These are phyloP conservation scores for Sphagnum magellanicum DNA, from an alignment of 228 moss, liverwort and hornwort genomes.

Conservation along the genomic window DNA sequence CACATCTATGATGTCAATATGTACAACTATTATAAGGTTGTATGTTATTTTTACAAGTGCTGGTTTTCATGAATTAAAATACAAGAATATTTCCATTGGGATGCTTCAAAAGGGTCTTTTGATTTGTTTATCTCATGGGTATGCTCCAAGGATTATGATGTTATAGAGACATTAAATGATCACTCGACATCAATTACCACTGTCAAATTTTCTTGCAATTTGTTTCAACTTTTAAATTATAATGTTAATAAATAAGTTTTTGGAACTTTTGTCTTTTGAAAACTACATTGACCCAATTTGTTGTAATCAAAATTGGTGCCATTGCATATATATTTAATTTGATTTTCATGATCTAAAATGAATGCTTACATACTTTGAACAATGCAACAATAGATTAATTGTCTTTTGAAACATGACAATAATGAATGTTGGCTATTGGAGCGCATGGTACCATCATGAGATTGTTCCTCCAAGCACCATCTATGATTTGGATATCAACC, in stretches of 20 bases:
- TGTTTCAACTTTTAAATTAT: conserved; percentile 65
- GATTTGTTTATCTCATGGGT: neutral
- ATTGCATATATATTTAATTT: too few species aligned
- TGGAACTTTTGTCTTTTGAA: too few species aligned
- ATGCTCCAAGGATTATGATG: conserved; percentile 49
- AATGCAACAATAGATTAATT: conserved; percentile 37
- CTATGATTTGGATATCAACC: conserved; percentile 68
- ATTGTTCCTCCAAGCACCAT: conserved; percentile 54
- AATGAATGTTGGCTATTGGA: conserved; percentile 34
- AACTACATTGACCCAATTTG: too few species aligned
- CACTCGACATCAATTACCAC: conserved; percentile 77
- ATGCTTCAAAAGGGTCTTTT: neutral
- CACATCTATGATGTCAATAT: conserved; percentile 79
- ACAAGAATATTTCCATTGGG: neutral
- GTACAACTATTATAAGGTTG: conserved; percentile 10
- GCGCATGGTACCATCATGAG: conserved; percentile 69
- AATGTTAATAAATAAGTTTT: conserved; percentile 69
- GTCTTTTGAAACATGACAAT: conserved; percentile 60
- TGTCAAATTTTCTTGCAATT: conserved; percentile 60
- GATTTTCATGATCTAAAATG: too few species aligned
- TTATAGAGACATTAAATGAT: conserved; percentile 67
- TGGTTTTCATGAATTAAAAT: neutral
- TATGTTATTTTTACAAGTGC: neutral
- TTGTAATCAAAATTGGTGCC: too few species aligned
- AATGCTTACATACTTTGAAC: neutral